Conservation (phyloP, 2,329 filamentous ascomycete species). For the Xylariaceae sp. region DNA sequence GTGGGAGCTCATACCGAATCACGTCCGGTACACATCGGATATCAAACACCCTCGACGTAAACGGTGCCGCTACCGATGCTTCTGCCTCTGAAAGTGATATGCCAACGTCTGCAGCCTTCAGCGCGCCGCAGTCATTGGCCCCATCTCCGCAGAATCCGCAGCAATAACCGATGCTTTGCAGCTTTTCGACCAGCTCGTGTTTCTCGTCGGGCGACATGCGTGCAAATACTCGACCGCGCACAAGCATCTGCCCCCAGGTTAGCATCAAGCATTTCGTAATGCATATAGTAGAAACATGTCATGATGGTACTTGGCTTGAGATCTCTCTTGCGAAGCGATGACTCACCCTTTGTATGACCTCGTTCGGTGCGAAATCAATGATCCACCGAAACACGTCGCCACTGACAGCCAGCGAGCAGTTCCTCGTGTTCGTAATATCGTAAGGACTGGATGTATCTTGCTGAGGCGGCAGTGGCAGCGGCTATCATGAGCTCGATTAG, state of each 20-base stretch:
- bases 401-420: slow-evolving; percentile 83
- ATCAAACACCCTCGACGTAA: slow-evolving; percentile 91
- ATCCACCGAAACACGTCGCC: slow-evolving; percentile 97
- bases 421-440: slow-evolving; percentile 70
- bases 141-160: slow-evolving; percentile 96
- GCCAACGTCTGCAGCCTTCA: slow-evolving; percentile 95
- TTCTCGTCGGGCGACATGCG: slow-evolving; percentile 99
- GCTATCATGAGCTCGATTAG: slow-evolving; percentile 35
- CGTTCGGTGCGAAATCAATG: slow-evolving; percentile 79
- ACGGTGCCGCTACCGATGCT: slow-evolving; percentile 95
- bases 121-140: slow-evolving; percentile 91
- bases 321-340: too few relatives aligned
- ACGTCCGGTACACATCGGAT: slow-evolving; percentile 92
- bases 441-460: slow-evolving; percentile 79
- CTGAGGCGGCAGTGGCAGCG: slow-evolving; percentile 61
- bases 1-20: slow-evolving; percentile 53
- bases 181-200: slow-evolving; percentile 92
- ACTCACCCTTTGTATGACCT: slow-evolving; percentile 62
- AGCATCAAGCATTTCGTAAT: too few relatives aligned
- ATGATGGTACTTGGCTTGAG: slow-evolving; percentile 2
- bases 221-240: slow-evolving; percentile 86
- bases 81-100: slow-evolving; percentile 97
- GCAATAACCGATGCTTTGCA: slow-evolving; percentile 93
- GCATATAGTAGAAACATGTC: too few relatives aligned
- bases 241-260: slow-evolving; percentile 80